Conservation (phyloP, 108 stramenopile species). For the Nitzschia inconspicua region DNA sequence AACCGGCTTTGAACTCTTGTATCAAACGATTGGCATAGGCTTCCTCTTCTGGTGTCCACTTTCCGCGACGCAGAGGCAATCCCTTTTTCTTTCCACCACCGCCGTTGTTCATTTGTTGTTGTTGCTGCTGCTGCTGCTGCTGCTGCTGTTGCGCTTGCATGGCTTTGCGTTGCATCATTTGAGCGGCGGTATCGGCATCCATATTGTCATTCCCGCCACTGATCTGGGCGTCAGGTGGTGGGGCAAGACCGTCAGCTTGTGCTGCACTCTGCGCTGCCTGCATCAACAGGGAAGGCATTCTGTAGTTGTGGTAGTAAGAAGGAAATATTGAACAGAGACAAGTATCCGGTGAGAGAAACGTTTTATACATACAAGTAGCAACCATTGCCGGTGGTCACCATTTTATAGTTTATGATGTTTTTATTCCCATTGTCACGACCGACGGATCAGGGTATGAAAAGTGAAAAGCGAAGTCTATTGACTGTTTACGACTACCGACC, state of each 20-base stretch:
- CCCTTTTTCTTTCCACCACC: conserved; percentile 32
- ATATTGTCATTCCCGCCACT: not conserved
- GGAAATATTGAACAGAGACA: too few relatives aligned
- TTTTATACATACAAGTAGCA: too few relatives aligned
- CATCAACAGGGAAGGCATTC: conserved; percentile 55
- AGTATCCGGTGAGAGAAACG: too few relatives aligned
- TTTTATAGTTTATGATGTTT: too few relatives aligned
- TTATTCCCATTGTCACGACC: too few relatives aligned
- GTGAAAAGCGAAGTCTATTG: too few relatives aligned
- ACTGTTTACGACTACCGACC: too few relatives aligned
- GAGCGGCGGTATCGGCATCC: not conserved
- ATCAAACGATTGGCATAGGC: conserved; percentile 92
- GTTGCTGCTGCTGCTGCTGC: conserved; percentile 4
- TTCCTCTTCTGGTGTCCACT: conserved; percentile 97
- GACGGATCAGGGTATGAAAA: too few relatives aligned
- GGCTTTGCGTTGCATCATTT: not conserved
- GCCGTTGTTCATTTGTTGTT: conserved; percentile 2
- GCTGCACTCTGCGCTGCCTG: conserved; percentile 72
- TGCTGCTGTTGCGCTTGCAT: conserved; percentile 7
- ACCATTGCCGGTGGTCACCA: too few relatives aligned
- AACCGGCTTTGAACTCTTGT: conserved; percentile 90
- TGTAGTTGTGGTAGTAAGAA: conserved; percentile 14
- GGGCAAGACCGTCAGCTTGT: conserved; percentile 51
- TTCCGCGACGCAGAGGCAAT: conserved; percentile 30
- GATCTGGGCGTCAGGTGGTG: conserved; percentile 6